Conservation (phyloP, 257 asterid genomes). For the Solanum ossicruentum region DNA sequence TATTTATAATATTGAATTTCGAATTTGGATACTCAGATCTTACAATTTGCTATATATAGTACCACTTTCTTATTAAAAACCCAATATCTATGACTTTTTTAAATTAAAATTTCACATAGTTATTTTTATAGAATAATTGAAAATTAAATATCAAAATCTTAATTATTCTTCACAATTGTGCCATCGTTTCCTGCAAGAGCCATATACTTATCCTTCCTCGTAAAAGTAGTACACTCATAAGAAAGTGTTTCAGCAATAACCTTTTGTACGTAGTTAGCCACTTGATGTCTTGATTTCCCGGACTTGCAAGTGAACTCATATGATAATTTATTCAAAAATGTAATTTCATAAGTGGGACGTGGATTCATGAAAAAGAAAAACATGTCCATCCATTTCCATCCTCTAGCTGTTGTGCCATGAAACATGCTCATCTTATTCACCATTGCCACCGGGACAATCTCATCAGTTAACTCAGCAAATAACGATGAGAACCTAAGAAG, state of each 20-base stretch:
- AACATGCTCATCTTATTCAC: constrained; percentile 30
- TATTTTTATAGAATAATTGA: no score
- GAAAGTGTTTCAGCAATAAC: neutral
- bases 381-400: constrained; percentile 35
- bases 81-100: no score
- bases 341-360: constrained; percentile 19
- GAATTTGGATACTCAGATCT: no score
- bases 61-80: no score
- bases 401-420: constrained; percentile 40
- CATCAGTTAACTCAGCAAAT: constrained; percentile 33
- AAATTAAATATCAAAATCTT: no score
- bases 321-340: constrained; percentile 16
- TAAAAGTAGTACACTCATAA: neutral
- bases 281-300: constrained; percentile 23
- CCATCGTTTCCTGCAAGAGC: neutral
- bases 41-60: no score
- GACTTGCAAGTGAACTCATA: constrained; percentile 11
- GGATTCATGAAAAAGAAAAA: constrained; percentile 32
- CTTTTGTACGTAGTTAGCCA: neutral
- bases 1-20: no score
- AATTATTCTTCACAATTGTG: neutral
- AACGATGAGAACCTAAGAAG: constrained; percentile 30
- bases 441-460: constrained; percentile 37
- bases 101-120: no score
- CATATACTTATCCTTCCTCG: neutral